These are phyloP conservation scores for Amanita polypyramis DNA, from an alignment of 768 basidiomycete genomes.

Conservation along the genomic window DNA sequence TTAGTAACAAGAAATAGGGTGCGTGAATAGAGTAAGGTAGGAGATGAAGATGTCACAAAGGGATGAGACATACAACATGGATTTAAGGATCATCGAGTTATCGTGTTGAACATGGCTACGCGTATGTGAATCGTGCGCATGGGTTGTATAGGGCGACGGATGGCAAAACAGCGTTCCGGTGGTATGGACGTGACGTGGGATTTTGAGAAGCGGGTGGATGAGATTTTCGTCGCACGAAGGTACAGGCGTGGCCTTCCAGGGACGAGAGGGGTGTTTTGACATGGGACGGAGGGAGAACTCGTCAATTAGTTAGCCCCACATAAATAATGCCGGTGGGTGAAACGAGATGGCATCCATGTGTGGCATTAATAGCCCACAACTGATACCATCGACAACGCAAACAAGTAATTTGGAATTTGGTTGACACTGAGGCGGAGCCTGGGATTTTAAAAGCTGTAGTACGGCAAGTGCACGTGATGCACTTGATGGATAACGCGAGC, in stretches of 20 bases:
- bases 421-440: neutral
- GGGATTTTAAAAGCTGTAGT: neutral
- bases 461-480: neutral
- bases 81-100: neutral
- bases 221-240: neutral
- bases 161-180: too few species aligned
- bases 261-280: neutral
- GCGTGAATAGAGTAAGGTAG: neutral
- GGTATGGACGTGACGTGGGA: too few species aligned
- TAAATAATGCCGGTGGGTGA: neutral
- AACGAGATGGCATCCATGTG: neutral
- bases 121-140: neutral
- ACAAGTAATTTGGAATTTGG: neutral
- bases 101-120: neutral
- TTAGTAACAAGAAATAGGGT: neutral
- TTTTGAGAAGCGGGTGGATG: neutral
- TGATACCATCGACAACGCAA: too few species aligned
- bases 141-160: neutral
- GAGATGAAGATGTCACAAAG: neutral
- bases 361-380: neutral
- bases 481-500: neutral
- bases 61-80: constrained; percentile 1
- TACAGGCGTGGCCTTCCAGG: neutral
- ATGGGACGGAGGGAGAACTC: neutral
- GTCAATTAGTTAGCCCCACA: neutral